phyloP scores from a whole-genome alignment of 2,329 filamentous ascomycete species.

The Pseudopithomyces chartarum region DNA sequence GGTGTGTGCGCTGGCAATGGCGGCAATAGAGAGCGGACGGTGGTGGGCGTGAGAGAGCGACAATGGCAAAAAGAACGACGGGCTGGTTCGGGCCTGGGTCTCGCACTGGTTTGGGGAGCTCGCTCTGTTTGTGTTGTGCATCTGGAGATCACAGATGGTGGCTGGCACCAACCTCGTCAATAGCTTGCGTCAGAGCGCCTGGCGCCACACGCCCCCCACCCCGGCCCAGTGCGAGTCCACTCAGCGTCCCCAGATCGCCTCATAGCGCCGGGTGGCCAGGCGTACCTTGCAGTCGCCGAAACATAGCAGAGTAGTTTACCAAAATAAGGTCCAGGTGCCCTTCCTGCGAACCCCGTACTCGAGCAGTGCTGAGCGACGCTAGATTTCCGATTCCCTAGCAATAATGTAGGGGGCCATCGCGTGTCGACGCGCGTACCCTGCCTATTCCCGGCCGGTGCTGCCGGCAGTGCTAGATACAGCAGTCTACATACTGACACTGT shows the following conservation, averaged over 20 bases:
- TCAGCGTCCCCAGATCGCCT: slow-evolving; percentile 11
- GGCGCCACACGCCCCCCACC: too few relatives aligned
- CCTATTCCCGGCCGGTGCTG: neutral
- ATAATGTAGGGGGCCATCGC: too few relatives aligned
- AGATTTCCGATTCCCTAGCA: too few relatives aligned
- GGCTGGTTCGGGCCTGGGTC: slow-evolving; percentile 1
- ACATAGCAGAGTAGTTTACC: neutral
- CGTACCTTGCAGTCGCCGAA: slow-evolving; percentile 7
- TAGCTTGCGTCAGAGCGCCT: neutral
- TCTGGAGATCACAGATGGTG: neutral
- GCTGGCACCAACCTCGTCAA: neutral
- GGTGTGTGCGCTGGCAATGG: slow-evolving; percentile 30
- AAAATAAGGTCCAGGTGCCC: neutral
- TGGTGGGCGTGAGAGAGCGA: slow-evolving; percentile 3
- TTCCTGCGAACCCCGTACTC: slow-evolving; percentile 1
- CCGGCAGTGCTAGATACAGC: too few relatives aligned
- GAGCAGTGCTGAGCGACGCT: neutral
- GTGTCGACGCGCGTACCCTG: neutral
- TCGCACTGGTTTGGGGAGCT: neutral
- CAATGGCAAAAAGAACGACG: slow-evolving; percentile 24
- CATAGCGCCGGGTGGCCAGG: neutral
- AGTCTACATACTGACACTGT: too few relatives aligned
- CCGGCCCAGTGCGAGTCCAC: neutral
- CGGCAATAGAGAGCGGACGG: slow-evolving; percentile 1
- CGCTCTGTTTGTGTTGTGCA: slow-evolving; percentile 8